Evolutionary conservation across 805 yeast genomes (phyloP), one percentile per base, ranked within the genome.

Genomic region (Cyberlindnera petersonii): DNA sequence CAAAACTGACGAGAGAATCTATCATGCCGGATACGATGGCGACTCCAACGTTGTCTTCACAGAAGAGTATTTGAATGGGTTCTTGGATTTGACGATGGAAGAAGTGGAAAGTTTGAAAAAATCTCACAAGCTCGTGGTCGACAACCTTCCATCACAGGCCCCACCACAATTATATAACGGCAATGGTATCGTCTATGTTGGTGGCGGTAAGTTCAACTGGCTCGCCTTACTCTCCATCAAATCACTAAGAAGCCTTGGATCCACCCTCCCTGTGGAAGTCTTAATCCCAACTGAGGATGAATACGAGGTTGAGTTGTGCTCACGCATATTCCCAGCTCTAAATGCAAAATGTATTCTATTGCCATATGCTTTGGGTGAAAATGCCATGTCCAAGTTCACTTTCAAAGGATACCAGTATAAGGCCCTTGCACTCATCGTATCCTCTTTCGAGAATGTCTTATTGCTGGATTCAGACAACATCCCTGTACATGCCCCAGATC

Each of bases 381-480:
- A 66, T 2, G 74, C 78, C 5, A 59, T 72, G 53, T 51, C 62
- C 27, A 64, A 66, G 47, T 79, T 80, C 45, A 66, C 66, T 24
- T 72, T 82, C 39, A 66, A 68, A 36, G 80, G 77, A 9, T 82
- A 79, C 56, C 88, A 82, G 48, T 75, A 74, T 53, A 83, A 82
- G 56, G 74, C 80, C 0, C 66, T 83, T 44, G 84, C 91, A 0
- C 53, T 85, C 34, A 66, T 85, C 39, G 82, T 82, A 14, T 82
- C 89, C 3, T 71, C 81, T 26, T 84, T 84, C 58, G 85, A 84
- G 49, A 78, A 82, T 50, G 83, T 82, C n/a, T 66, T 82, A 46
- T 63, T 83, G 32, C 59, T 82, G 49, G 94, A 84, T 52, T 74
- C 86, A 27, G 93, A 84, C 58, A 77, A 81, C 45, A 69, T 80